phyloP scores from a whole-genome alignment of 495 filamentous ascomycete species.

The Aspergillus ostianus region DNA sequence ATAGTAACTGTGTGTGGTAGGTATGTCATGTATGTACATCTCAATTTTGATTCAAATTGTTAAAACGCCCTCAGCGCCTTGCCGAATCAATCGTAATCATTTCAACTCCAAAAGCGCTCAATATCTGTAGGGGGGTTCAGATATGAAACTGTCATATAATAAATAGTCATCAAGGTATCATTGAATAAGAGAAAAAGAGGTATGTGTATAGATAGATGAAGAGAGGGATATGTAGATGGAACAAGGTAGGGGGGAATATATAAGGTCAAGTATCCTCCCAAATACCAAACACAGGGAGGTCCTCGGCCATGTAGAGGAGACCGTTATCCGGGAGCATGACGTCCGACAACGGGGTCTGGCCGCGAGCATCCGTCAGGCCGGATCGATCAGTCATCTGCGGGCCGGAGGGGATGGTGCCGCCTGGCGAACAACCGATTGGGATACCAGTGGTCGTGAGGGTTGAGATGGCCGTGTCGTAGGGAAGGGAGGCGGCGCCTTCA shows the following conservation, averaged over 20 bases:
- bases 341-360: constrained; percentile 40
- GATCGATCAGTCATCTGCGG: background rate
- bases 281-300: constrained; percentile 37
- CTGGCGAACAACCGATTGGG: constrained; percentile 41
- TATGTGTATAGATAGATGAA: background rate
- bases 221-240: background rate
- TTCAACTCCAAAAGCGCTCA: too few relatives aligned
- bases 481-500: constrained; percentile 25
- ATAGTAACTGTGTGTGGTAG: background rate
- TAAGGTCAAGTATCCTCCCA: constrained; percentile 31
- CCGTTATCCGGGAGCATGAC: constrained; percentile 42
- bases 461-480: constrained; percentile 47
- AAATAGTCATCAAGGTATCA: background rate
- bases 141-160: background rate
- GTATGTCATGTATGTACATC: background rate
- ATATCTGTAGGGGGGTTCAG: too few relatives aligned
- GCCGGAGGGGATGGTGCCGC: constrained; percentile 33
- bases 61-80: background rate
- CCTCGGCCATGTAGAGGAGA: constrained; percentile 42
- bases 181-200: background rate
- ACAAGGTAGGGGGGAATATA: background rate
- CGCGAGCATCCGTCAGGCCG: constrained; percentile 14
- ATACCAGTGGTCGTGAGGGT: constrained; percentile 49
- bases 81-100: background rate
- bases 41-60: background rate